These are phyloP conservation scores for Forsythia viridissima DNA, from an alignment of 257 asterid genomes.

Conservation along the genomic window DNA sequence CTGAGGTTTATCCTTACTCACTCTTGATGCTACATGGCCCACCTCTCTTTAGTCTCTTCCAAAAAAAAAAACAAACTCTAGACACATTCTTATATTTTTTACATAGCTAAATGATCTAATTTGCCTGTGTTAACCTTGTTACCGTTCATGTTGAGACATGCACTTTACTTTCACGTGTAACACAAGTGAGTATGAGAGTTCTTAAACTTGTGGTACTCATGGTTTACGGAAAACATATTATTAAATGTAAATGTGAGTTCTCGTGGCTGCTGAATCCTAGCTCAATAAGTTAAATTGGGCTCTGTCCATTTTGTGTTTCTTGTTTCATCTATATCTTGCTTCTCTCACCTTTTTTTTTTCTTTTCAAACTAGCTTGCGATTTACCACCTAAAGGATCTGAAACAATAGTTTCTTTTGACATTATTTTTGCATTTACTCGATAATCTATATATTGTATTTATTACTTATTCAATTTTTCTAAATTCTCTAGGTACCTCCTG, in stretches of 20 bases:
- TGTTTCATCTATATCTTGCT: background rate
- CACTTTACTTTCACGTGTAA: background rate
- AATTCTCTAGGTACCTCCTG: constrained; percentile 67
- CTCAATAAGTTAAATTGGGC: background rate
- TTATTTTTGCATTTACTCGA: background rate
- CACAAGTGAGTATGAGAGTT: background rate
- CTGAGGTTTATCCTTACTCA: constrained; percentile 62
- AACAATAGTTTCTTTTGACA: background rate
- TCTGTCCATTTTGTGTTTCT: background rate
- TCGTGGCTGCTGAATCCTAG: background rate
- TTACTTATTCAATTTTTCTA: background rate
- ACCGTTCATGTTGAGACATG: background rate
- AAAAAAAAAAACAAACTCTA: no score
- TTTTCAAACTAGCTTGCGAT: background rate
- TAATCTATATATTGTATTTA: background rate
- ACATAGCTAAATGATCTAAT: background rate
- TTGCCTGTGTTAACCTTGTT: background rate
- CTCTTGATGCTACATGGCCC: background rate
- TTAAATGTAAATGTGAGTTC: background rate
- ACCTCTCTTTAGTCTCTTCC: background rate
- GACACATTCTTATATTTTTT: background rate
- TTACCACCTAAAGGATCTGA: background rate
- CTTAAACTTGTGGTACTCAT: background rate
- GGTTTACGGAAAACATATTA: background rate
- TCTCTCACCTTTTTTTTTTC: background rate